Base-by-base conservation (phyloP, 2,329 filamentous ascomycete species). In the Trichoderma sp. region DNA sequence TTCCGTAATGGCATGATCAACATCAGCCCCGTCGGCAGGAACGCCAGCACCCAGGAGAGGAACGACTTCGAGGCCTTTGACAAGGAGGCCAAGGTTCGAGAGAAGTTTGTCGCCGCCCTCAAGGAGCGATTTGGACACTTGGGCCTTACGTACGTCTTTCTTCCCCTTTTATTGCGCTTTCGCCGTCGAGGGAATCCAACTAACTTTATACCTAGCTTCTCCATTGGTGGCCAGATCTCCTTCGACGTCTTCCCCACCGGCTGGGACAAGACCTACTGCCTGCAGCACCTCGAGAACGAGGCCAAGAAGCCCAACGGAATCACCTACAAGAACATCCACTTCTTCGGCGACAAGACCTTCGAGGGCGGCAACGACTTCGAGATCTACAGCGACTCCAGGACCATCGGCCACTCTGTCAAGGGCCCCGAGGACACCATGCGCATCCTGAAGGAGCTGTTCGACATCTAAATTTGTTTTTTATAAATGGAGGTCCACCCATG, bases 231-330 rank as follows among this genome's bases (percentile, higher is more conserved):
- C 68, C 94, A 98, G 81, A 98, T 99, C 83, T 98, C 95, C 73
- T 99, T 99, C 82, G 96, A 99, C 80, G 93, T 98, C 78, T 99
- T 99, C 88, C 96, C 96, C 74, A 89, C 86, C 3, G 96, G 96
- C 79, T 99, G 96, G 96, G 96, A 99, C 85, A 99, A 98, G 90
- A 97, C 93, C 11, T 99, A 97, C 88, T 98, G 95, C 85, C 87
- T 98, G 76, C 86, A 89, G 77, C 95, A 98, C 83, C 86, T 98
- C 73, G 93, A 96, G 84, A 88, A 88, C 74, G 95, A 98, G 82
- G 91, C 92, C 74, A 84, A 87, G 84, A 86, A 88, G 80, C 85
- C 88, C 53, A 91, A 89, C 78, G 91, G 92, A 74, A 85, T 97
- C 74, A 84, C 90, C 28, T 98, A 95, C 86, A 93, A 90, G 76